phyloP scores from a whole-genome alignment of 257 asterid species.

The Voacanga thouarsii region DNA sequence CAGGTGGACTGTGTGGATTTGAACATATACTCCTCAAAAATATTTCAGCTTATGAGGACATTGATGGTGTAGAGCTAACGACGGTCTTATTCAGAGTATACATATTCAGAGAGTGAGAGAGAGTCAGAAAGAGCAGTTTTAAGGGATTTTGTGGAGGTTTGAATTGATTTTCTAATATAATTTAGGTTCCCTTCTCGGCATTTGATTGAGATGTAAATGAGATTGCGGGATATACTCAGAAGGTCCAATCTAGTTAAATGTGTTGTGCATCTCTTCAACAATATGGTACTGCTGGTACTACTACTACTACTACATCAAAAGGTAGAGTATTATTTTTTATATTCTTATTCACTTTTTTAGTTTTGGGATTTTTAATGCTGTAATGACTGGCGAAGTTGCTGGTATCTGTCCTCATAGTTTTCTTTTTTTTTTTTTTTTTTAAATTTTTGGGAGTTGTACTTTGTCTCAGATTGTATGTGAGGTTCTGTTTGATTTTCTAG shows the following conservation, averaged over 20 bases:
- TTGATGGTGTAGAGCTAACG: conserved; percentile 52
- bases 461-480: conserved; percentile 51
- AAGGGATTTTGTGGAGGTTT: conserved; percentile 38
- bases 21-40: conserved; percentile 36
- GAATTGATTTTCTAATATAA: conserved; percentile 41
- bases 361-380: conserved; percentile 29
- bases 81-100: conserved; percentile 37
- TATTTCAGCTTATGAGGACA: conserved; percentile 44
- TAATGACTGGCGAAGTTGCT: conserved; percentile 41
- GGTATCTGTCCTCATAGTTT: conserved; percentile 28
- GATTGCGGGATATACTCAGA: conserved; percentile 54
- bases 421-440: conserved; percentile 19
- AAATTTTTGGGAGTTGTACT: conserved; percentile 42
- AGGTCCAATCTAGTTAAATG: conserved; percentile 47
- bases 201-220: conserved; percentile 62
- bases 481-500: conserved; percentile 56
- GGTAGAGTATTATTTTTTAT: conserved; percentile 43
- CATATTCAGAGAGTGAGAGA: conserved; percentile 21
- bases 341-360: conserved; percentile 32
- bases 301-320: conserved; percentile 21
- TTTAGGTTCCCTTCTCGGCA: conserved; percentile 46
- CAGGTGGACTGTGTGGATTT: conserved; percentile 39
- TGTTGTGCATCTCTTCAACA: conserved; percentile 48
- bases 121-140: conserved; percentile 23
- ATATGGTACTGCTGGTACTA: conserved; percentile 40